A percentile compares a stretch with the other conserved stretches of the same genome.
phyloP scores from a whole-genome alignment of 2,329 filamentous ascomycete genomes.

The Calonectria pauciramosa region DNA sequence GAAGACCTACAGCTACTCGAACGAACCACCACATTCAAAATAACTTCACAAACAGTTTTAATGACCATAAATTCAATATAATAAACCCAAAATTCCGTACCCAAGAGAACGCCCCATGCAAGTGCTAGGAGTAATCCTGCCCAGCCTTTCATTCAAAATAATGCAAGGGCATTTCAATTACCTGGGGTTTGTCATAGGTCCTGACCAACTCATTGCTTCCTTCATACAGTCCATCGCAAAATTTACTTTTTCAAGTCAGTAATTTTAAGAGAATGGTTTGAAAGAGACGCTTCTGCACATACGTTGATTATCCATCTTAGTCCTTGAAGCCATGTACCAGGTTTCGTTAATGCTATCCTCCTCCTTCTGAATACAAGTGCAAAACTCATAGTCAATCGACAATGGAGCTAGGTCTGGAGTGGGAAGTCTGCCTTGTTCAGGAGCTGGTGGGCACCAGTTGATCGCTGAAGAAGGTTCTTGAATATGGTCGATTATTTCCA shows the following conservation, averaged over 20 bases:
- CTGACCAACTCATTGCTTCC: not conserved
- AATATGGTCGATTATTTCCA: not conserved
- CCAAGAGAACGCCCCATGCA: not conserved
- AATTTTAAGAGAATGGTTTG: not conserved
- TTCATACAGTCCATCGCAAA: slow-evolving; percentile 39
- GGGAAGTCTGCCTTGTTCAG: slow-evolving; percentile 33
- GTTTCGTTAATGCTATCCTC: slow-evolving; percentile 37
- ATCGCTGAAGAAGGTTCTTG: slow-evolving; percentile 13
- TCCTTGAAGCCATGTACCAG: slow-evolving; percentile 38
- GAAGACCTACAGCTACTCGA: not conserved
- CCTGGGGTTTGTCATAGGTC: not conserved
- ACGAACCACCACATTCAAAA: not conserved
- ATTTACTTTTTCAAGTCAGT: slow-evolving; percentile 36
- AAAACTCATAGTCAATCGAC: slow-evolving; percentile 43
- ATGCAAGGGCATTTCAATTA: not conserved
- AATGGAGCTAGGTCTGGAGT: slow-evolving; percentile 41
- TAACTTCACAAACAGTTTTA: not conserved
- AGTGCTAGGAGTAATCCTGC: not conserved
- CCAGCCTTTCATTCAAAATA: not conserved
- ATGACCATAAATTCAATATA: not conserved
- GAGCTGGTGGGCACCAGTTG: slow-evolving; percentile 34
- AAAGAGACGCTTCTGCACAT: slow-evolving; percentile 8
- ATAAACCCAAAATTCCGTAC: not conserved
- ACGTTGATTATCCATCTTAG: slow-evolving; percentile 43
- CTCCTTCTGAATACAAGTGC: slow-evolving; percentile 31